Percentiles rank a stretch among this genome's conserved stretches.
These are phyloP conservation scores for Teratosphaeria gauchensis DNA, from an alignment of 2,329 filamentous ascomycete genomes.

Conservation along the genomic window DNA sequence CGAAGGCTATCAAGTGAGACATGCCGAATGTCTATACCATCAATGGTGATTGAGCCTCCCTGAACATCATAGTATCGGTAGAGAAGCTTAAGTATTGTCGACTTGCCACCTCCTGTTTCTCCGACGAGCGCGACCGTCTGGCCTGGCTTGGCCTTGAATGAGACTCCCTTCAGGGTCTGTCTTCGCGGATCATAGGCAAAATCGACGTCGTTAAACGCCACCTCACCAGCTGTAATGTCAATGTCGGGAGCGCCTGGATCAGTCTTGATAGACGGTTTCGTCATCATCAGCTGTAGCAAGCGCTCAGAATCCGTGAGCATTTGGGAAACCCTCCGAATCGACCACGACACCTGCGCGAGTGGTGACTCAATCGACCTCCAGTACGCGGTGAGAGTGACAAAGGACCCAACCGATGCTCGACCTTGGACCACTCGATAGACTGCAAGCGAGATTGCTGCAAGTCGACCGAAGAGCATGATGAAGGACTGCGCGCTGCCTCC, in stretches of 20 bases:
- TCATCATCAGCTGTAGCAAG: conserved; percentile 48
- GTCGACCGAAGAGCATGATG: conserved; percentile 40
- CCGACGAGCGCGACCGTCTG: conserved; percentile 53
- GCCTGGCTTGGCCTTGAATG: conserved; percentile 41
- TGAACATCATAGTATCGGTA: conserved; percentile 52
- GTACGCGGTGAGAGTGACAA: conserved; percentile 57
- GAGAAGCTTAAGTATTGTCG: conserved; percentile 51
- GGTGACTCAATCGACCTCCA: conserved; percentile 45
- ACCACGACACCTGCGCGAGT: conserved; percentile 41
- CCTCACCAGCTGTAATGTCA: conserved; percentile 36
- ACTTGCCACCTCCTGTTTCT: conserved; percentile 54
- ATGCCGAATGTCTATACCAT: conserved; percentile 50
- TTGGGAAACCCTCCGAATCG: conserved; percentile 38
- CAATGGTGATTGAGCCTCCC: conserved; percentile 45
- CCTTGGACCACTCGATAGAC: conserved; percentile 44
- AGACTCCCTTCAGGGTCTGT: conserved; percentile 41
- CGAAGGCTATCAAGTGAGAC: conserved; percentile 50
- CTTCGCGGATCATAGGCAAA: conserved; percentile 49
- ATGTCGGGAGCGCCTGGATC: conserved; percentile 37
- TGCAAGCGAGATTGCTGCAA: conserved; percentile 43
- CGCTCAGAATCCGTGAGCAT: conserved; percentile 58
- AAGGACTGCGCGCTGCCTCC: conserved; percentile 35
- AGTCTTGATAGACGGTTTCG: conserved; percentile 47
- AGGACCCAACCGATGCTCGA: conserved; percentile 45
- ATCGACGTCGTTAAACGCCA: conserved; percentile 45